These are phyloP conservation scores for Fusarium sp. DNA, from an alignment of 2,329 filamentous ascomycete species.

Conservation along the genomic window DNA sequence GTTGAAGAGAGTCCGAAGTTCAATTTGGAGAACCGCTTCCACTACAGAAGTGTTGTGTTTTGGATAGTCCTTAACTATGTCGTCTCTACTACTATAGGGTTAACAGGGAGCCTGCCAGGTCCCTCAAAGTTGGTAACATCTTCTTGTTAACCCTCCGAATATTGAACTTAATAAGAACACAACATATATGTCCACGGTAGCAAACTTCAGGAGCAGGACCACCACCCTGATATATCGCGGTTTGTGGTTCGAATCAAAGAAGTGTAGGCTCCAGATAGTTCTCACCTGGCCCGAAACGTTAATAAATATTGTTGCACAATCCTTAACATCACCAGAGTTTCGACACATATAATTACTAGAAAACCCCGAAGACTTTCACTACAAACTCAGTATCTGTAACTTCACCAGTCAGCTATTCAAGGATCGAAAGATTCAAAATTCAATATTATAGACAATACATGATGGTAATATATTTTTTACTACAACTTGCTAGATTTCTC, in stretches of 20 bases:
- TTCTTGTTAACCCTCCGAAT: not conserved
- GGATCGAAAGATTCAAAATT: not conserved
- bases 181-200: not conserved
- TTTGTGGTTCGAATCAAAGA: not conserved
- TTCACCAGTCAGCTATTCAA: not conserved
- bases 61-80: too few relatives aligned
- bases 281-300: not conserved
- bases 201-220: not conserved
- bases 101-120: not conserved
- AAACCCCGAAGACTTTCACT: too few relatives aligned
- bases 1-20: too few relatives aligned
- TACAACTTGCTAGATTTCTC: not conserved
- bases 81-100: too few relatives aligned
- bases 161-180: not conserved
- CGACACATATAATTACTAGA: too few relatives aligned
- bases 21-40: too few relatives aligned
- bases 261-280: not conserved
- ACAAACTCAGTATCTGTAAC: not conserved
- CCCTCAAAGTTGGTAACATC: not conserved
- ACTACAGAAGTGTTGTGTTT: too few relatives aligned
- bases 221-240: not conserved
- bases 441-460: not conserved
- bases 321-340: not conserved
- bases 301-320: not conserved
- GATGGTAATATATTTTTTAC: rapidly evolving